phyloP scores from a whole-genome alignment of 805 yeast species.

The Isabelozyma gotoi region DNA sequence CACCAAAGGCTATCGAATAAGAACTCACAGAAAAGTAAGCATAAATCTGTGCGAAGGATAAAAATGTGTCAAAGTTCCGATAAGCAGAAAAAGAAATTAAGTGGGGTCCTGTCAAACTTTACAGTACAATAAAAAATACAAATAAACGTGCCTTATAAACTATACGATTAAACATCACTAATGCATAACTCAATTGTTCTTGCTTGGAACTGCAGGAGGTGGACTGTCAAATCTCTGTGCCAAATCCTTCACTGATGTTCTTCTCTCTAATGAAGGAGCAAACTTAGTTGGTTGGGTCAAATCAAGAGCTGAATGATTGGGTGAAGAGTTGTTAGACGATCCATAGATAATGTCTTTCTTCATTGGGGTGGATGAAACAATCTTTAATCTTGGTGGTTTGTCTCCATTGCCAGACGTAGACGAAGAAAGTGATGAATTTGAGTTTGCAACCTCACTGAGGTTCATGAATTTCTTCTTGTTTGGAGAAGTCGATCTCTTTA shows the following conservation, averaged over 20 bases:
- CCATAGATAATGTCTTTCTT: slow-evolving; percentile 27
- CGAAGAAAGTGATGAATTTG: slow-evolving; percentile 1
- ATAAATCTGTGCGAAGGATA: too few species aligned
- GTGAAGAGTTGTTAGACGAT: slow-evolving; percentile 7
- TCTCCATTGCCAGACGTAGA: slow-evolving; percentile 4
- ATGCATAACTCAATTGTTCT: slow-evolving; percentile 3
- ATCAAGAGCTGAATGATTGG: slow-evolving; percentile 12
- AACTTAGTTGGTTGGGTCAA: slow-evolving; percentile 27
- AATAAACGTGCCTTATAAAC: too few species aligned
- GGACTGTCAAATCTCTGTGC: slow-evolving; percentile 26
- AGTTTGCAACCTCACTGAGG: slow-evolving; percentile 12
- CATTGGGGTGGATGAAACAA: slow-evolving; percentile 23
- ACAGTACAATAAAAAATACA: too few species aligned
- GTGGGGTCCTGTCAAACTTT: too few species aligned
- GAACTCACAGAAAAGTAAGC: too few species aligned
- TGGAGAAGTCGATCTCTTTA: slow-evolving; percentile 40
- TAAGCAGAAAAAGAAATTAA: too few species aligned
- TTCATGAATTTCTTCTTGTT: slow-evolving; percentile 29
- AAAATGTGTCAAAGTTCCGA: too few species aligned
- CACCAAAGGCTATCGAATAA: too few species aligned
- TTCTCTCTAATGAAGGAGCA: slow-evolving; percentile 23
- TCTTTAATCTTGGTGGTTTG: slow-evolving; percentile 3
- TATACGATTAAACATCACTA: neutral
- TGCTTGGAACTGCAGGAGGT: slow-evolving; percentile 10
- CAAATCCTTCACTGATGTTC: slow-evolving; percentile 32